phyloP scores from a whole-genome alignment of 192 early-diverging fungal species.

The Backusella macrospora region DNA sequence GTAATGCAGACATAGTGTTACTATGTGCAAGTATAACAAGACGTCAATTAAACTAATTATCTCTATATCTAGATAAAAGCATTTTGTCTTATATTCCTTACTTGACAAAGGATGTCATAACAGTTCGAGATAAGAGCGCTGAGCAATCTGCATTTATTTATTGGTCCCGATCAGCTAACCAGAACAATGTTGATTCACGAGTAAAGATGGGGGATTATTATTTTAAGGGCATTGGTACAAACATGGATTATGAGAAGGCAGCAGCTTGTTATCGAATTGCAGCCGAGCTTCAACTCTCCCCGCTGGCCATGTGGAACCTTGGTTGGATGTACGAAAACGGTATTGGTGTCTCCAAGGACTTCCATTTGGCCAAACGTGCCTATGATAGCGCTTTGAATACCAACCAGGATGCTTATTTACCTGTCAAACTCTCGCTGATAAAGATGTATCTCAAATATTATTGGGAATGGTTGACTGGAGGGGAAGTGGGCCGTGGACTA shows the following conservation, averaged over 20 bases:
- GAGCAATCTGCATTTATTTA: slow-evolving; percentile 77
- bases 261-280: slow-evolving; percentile 84
- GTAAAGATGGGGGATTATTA: slow-evolving; percentile 95
- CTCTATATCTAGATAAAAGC: slow-evolving; percentile 6
- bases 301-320: slow-evolving; percentile 95
- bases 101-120: not conserved
- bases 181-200: slow-evolving; percentile 85
- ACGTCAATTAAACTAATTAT: not conserved
- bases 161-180: slow-evolving; percentile 95
- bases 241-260: slow-evolving; percentile 70
- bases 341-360: slow-evolving; percentile 88
- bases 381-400: slow-evolving; percentile 83
- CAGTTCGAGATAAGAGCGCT: not conserved
- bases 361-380: slow-evolving; percentile 88
- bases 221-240: slow-evolving; percentile 79
- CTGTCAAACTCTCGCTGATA: slow-evolving; percentile 73
- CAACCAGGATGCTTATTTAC: slow-evolving; percentile 81
- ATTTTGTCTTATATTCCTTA: not conserved
- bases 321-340: slow-evolving; percentile 97
- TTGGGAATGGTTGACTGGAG: slow-evolving; percentile 65
- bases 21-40: not conserved
- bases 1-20: slow-evolving; percentile 19
- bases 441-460: slow-evolving; percentile 68
- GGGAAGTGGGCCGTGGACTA: slow-evolving; percentile 51
- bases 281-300: slow-evolving; percentile 70